These are phyloP conservation scores for Arachis stenosperma DNA, from an alignment of 306 rosid species.

Conservation along the genomic window DNA sequence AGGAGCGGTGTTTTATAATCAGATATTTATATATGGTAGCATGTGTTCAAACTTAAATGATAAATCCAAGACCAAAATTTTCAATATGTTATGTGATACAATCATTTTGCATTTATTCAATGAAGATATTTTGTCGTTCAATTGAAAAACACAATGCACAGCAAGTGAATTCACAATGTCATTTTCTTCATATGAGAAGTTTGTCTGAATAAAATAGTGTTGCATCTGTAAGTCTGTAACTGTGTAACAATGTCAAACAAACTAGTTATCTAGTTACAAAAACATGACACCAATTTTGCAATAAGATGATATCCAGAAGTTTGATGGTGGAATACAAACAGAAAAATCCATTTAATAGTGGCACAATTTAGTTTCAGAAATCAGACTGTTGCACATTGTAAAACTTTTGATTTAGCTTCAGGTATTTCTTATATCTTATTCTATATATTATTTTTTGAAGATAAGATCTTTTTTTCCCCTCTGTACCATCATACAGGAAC, in stretches of 20 bases:
- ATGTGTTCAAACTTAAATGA: background rate
- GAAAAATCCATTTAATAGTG: background rate
- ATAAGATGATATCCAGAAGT: background rate
- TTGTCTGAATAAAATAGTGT: background rate
- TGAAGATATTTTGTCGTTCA: background rate
- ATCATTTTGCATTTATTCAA: background rate
- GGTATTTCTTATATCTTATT: constrained; percentile 5
- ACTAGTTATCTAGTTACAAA: background rate
- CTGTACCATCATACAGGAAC: constrained; percentile 62
- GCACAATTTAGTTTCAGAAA: constrained; percentile 16
- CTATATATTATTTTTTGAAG: background rate
- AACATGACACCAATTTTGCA: background rate
- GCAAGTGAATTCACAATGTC: background rate
- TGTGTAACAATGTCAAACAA: background rate
- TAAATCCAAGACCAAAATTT: background rate
- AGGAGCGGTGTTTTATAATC: background rate
- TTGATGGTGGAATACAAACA: background rate
- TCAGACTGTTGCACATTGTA: constrained; percentile 15
- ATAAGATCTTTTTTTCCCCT: background rate
- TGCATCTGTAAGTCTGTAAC: background rate
- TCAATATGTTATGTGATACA: background rate
- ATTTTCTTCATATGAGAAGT: background rate
- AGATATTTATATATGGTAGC: background rate
- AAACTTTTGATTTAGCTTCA: background rate
- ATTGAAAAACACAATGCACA: background rate